Evolutionary conservation across 257 asterid genomes (phyloP).

Genomic region (Solanum pimpinellifolium): DNA sequence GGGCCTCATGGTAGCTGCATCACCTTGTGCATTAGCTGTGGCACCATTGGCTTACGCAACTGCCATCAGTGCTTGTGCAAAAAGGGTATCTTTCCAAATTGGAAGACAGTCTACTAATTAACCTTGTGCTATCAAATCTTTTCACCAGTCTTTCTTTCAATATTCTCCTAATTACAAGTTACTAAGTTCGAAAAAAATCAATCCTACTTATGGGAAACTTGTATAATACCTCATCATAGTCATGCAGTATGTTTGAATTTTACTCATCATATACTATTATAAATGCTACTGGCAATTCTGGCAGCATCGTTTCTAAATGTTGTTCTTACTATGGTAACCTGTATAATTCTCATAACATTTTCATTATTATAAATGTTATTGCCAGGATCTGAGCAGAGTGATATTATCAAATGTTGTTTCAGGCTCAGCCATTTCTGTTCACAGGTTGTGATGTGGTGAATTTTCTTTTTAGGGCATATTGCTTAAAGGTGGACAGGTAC

Average conservation of each 20-base stretch:
- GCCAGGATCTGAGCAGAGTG: background rate
- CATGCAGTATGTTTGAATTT: background rate
- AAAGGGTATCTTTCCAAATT: conserved; percentile 40
- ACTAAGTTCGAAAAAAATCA: too few species aligned
- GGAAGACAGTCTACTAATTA: background rate
- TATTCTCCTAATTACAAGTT: background rate
- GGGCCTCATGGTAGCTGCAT: conserved; percentile 99
- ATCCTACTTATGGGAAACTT: background rate
- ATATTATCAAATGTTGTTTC: background rate
- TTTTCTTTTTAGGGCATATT: conserved; percentile 68
- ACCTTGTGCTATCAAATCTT: background rate
- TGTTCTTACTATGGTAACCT: background rate
- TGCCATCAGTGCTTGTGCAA: conserved; percentile 98
- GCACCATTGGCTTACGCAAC: conserved; percentile 96
- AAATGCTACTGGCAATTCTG: background rate
- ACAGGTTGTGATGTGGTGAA: background rate
- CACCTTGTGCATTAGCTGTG: conserved; percentile 98
- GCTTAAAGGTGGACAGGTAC: conserved; percentile 90
- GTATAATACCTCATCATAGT: background rate
- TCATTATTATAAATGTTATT: background rate
- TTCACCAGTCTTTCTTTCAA: background rate
- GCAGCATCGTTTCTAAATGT: background rate
- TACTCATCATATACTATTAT: background rate
- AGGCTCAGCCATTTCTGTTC: background rate
- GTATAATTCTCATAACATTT: background rate